Percentiles rank a stretch among this genome's conserved stretches.
phyloP scores from a whole-genome alignment of 192 early-diverging fungal species.

The Coemansia sp. region DNA sequence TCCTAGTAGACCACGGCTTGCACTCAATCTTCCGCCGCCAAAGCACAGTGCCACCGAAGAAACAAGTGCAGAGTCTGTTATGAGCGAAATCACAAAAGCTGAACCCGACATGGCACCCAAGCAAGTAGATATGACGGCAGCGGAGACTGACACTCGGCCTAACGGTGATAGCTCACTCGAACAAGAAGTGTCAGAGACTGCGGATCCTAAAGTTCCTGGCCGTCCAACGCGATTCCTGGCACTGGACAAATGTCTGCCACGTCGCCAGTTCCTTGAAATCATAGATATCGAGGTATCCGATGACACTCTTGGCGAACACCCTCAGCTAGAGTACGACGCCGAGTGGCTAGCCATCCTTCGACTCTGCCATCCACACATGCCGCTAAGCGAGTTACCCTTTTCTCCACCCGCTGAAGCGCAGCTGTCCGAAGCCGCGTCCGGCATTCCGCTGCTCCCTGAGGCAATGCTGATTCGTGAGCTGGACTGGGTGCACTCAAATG shows the following conservation, averaged over 20 bases:
- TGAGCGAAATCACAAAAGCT: neutral
- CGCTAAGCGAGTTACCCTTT: slow-evolving; percentile 54
- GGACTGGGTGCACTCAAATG: slow-evolving; percentile 66
- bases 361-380: slow-evolving; percentile 63
- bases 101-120: neutral
- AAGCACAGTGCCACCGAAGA: slow-evolving; percentile 22
- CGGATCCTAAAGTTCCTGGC: slow-evolving; percentile 25
- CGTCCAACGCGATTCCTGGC: slow-evolving; percentile 81
- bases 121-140: neutral
- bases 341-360: slow-evolving; percentile 84
- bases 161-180: neutral
- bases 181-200: neutral
- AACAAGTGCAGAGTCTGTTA: neutral
- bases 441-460: slow-evolving; percentile 26
- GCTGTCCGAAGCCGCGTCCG: slow-evolving; percentile 37
- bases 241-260: slow-evolving; percentile 91
- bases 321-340: slow-evolving; percentile 79
- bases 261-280: slow-evolving; percentile 83
- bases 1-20: slow-evolving; percentile 12
- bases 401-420: slow-evolving; percentile 52
- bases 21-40: slow-evolving; percentile 39
- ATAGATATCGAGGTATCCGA: slow-evolving; percentile 59
- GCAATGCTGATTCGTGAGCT: slow-evolving; percentile 65
- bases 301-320: neutral
- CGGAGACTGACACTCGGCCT: neutral